Evolutionary conservation across 257 asterid genomes (phyloP).

Genomic region (Agastache rugosa): DNA sequence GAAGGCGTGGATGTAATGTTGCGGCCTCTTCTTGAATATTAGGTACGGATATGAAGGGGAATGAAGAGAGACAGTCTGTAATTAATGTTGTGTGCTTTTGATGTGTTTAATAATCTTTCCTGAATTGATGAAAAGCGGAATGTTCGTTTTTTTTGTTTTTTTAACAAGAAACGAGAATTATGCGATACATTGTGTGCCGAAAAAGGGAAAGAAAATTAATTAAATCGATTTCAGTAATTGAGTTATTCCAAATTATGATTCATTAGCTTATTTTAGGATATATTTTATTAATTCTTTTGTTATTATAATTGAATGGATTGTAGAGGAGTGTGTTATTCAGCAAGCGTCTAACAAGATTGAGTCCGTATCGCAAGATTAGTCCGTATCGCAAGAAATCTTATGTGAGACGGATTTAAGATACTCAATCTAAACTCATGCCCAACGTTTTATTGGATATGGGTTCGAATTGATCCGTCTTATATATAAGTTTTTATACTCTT

Average conservation of each 20-base stretch:
- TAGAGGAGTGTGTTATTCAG: no score
- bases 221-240: no score
- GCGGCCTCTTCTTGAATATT: background rate
- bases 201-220: background rate
- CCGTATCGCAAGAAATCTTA: no score
- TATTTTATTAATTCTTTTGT: no score
- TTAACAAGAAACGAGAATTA: background rate
- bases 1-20: constrained; percentile 17
- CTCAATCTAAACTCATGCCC: no score
- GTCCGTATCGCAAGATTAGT: no score
- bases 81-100: background rate
- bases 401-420: no score
- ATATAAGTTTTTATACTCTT: no score
- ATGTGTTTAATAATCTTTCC: constrained; percentile 9
- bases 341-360: no score
- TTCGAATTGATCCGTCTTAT: no score
- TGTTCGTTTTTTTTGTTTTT: constrained; percentile 3
- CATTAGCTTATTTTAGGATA: background rate
- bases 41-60: background rate
- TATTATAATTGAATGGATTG: no score
- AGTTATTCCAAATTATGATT: background rate
- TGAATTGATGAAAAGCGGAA: background rate
- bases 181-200: background rate
- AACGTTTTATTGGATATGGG: no score
- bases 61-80: background rate